Percentiles rank a stretch among this genome's conserved stretches.
Evolutionary conservation across 176 grass and related monocot species (phyloP).

Genomic region (Rhynchospora pubera): DNA sequence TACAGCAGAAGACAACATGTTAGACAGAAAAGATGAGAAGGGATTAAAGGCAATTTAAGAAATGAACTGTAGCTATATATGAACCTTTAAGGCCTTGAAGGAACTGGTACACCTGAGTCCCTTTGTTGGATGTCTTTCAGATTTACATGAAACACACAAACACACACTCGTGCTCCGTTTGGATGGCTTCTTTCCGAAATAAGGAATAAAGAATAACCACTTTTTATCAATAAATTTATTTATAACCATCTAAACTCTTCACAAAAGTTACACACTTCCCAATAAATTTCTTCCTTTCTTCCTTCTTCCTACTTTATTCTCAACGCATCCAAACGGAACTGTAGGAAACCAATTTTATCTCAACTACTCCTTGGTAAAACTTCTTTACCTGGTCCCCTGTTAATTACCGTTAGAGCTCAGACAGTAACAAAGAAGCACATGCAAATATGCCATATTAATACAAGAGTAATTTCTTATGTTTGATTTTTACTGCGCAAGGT

Average conservation of each 20-base stretch:
- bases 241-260: too few relatives aligned
- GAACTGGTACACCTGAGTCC: conserved; percentile 25
- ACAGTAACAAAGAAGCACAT: background rate
- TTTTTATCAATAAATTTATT: too few relatives aligned
- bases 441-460: background rate
- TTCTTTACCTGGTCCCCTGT: background rate
- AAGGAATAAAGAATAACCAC: too few relatives aligned
- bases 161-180: too few relatives aligned
- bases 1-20: conserved; percentile 19
- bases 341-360: background rate
- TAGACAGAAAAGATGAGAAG: background rate
- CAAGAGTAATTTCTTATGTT: background rate
- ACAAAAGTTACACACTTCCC: too few relatives aligned
- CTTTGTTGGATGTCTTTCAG: conserved; percentile 1
- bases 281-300: too few relatives aligned
- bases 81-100: conserved; percentile 5
- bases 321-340: too few relatives aligned
- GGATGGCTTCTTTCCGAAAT: too few relatives aligned
- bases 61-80: conserved; percentile 11
- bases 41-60: conserved; percentile 21
- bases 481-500: background rate
- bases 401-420: background rate
- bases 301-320: too few relatives aligned
- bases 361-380: background rate
- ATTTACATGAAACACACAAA: background rate